Evolutionary conservation across 2,329 filamentous ascomycete species (phyloP).

Genomic region (Aureobasidium sp.): DNA sequence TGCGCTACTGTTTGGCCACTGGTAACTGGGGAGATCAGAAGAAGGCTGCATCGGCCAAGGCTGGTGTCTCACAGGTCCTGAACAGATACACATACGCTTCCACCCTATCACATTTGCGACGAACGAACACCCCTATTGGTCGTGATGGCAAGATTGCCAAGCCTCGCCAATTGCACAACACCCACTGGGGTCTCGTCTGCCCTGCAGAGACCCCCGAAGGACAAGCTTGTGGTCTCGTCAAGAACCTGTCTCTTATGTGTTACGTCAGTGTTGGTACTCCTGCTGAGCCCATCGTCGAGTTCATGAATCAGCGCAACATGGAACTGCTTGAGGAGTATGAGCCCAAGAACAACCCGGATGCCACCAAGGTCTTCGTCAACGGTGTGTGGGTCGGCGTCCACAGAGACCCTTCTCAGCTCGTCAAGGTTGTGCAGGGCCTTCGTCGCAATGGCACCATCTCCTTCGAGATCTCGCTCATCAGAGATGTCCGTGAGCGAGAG

Average conservation of each 20-base stretch:
- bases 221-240: slow-evolving; percentile 95
- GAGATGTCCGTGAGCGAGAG: slow-evolving; percentile 93
- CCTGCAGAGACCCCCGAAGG: slow-evolving; percentile 97
- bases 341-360: slow-evolving; percentile 63
- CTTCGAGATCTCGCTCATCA: slow-evolving; percentile 87
- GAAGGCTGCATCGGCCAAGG: slow-evolving; percentile 90
- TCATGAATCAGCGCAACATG: slow-evolving; percentile 94
- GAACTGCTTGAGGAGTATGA: slow-evolving; percentile 90
- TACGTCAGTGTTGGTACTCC: slow-evolving; percentile 95
- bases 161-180: slow-evolving; percentile 95
- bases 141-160: slow-evolving; percentile 98
- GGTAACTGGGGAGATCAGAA: slow-evolving; percentile 99
- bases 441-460: slow-evolving; percentile 71
- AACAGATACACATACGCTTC: slow-evolving; percentile 98
- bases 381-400: slow-evolving; percentile 97
- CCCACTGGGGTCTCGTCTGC: slow-evolving; percentile 96
- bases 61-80: slow-evolving; percentile 94
- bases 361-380: slow-evolving; percentile 97
- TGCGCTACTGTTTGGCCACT: slow-evolving; percentile 95
- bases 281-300: slow-evolving; percentile 82
- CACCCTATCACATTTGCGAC: slow-evolving; percentile 89
- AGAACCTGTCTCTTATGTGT: slow-evolving; percentile 96
- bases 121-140: slow-evolving; percentile 96
- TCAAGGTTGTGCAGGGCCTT: slow-evolving; percentile 42
- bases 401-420: slow-evolving; percentile 77